Evolutionary conservation across 192 early-diverging fungal genomes (phyloP).

Genomic region (Coemansia sp.): DNA sequence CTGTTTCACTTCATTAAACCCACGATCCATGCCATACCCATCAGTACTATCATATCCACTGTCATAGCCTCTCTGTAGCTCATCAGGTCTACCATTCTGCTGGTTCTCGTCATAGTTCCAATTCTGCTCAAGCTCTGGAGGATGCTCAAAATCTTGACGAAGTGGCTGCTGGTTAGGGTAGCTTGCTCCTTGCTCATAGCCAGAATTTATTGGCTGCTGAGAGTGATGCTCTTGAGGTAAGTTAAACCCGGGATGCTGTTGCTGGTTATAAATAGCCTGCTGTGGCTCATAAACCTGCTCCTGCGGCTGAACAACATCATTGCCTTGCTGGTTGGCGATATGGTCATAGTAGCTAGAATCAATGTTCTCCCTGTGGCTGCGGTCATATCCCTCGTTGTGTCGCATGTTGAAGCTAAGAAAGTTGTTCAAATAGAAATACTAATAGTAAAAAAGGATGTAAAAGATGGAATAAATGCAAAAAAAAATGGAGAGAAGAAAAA

Average conservation of each 20-base stretch:
- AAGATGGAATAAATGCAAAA: conserved; percentile 1
- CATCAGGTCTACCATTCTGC: neutral
- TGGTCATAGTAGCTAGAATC: neutral
- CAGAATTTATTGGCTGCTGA: neutral
- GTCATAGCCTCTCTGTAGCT: neutral
- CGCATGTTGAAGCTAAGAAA: neutral
- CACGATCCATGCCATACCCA: neutral
- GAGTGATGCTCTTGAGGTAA: neutral
- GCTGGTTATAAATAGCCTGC: neutral
- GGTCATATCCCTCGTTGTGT: conserved; percentile 2
- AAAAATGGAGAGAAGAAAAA: neutral
- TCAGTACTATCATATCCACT: neutral
- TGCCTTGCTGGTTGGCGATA: neutral
- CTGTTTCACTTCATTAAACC: neutral
- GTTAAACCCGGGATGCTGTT: neutral
- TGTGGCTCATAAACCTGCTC: neutral
- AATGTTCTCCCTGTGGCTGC: neutral
- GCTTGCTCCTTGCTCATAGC: neutral
- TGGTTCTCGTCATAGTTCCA: neutral
- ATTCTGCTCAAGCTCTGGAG: neutral
- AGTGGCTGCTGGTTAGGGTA: neutral
- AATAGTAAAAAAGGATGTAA: neutral
- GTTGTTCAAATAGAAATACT: neutral
- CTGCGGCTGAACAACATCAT: neutral
- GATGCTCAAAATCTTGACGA: neutral